Percentiles rank a stretch among this genome's conserved stretches.
phyloP scores from a whole-genome alignment of 805 yeast genomes.

The Candida methanosorbosa region DNA sequence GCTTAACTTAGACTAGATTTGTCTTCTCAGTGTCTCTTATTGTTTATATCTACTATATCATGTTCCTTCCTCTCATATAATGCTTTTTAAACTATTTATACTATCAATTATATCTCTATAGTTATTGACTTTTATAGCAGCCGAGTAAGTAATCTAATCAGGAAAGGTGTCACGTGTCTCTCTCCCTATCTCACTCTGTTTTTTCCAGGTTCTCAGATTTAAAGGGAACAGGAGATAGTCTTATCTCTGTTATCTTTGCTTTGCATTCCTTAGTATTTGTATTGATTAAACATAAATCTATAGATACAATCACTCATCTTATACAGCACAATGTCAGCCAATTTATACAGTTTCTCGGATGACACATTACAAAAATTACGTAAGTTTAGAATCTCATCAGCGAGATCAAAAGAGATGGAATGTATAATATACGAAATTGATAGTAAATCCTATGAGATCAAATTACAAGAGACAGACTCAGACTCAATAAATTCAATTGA shows the following conservation, averaged over 20 bases:
- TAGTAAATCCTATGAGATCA: constrained; percentile 41
- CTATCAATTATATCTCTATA: too few species aligned
- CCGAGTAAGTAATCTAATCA: too few species aligned
- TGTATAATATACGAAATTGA: constrained; percentile 58
- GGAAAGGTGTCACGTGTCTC: too few species aligned
- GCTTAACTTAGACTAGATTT: too few species aligned
- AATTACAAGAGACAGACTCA: constrained; percentile 29
- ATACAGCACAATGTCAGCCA: constrained; percentile 28
- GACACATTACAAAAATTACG: constrained; percentile 52
- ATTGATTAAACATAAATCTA: not conserved
- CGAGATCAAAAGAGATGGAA: constrained; percentile 52
- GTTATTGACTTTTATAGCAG: too few species aligned
- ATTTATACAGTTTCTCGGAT: constrained; percentile 53
- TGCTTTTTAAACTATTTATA: too few species aligned
- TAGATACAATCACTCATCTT: not conserved
- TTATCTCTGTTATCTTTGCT: not conserved
- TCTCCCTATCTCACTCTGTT: too few species aligned
- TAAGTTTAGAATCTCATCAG: constrained; percentile 67
- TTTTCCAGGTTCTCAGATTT: too few species aligned
- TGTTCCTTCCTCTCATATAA: too few species aligned
- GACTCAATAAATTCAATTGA: constrained; percentile 43
- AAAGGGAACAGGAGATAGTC: too few species aligned
- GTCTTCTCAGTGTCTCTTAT: too few species aligned
- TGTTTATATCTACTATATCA: too few species aligned
- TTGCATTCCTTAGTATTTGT: not conserved